phyloP scores from a whole-genome alignment of 1,284 basidiomycete species.

The Ustilago xerochloae region DNA sequence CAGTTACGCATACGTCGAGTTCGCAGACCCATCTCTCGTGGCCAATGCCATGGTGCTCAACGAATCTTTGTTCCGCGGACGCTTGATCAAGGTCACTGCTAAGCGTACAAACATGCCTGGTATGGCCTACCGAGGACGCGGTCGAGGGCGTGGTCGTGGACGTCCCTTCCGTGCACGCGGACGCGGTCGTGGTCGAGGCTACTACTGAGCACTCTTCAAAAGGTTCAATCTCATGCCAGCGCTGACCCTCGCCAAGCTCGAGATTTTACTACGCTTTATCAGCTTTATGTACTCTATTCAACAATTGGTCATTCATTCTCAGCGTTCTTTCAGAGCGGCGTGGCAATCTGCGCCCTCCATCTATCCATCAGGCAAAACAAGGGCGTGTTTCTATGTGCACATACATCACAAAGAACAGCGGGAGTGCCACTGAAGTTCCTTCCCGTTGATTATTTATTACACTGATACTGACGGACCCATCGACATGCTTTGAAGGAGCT shows the following conservation, averaged over 20 bases:
- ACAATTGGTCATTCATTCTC: not conserved
- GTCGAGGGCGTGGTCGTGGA: constrained; percentile 56
- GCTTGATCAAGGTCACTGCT: constrained; percentile 79
- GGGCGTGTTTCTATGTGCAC: not conserved
- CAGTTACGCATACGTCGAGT: constrained; percentile 98
- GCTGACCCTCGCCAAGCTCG: not conserved
- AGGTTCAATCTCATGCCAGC: no score
- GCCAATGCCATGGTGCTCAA: constrained; percentile 94
- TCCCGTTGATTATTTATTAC: not conserved
- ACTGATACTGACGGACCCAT: not conserved
- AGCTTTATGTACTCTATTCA: constrained; percentile 21
- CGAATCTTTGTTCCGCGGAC: constrained; percentile 91
- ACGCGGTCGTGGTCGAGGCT: constrained; percentile 56
- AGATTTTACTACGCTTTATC: not conserved
- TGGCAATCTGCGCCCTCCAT: not conserved
- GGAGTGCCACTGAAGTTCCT: no score
- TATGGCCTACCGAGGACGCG: constrained; percentile 53
- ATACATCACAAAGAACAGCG: not conserved
- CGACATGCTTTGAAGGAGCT: not conserved
- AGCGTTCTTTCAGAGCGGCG: not conserved
- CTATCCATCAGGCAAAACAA: not conserved
- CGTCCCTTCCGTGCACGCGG: constrained; percentile 50
- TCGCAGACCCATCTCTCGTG: constrained; percentile 91
- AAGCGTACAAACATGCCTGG: constrained; percentile 68
- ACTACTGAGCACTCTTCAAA: constrained; percentile 23